Conservation (phyloP, 148 eudicot species). For the Rhododendron kiyosumense region DNA sequence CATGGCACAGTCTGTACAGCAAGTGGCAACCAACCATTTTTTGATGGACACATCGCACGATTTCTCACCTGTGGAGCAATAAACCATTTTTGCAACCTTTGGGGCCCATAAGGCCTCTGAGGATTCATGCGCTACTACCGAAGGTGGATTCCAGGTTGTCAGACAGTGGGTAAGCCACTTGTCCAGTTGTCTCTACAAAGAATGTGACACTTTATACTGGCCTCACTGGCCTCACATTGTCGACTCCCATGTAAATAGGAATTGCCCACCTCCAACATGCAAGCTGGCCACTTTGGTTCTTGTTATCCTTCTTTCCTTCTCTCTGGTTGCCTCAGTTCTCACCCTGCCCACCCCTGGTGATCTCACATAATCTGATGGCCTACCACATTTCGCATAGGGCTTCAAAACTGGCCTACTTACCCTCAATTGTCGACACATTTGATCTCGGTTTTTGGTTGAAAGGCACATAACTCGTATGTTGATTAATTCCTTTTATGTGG, state of each 20-base stretch:
- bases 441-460: neutral
- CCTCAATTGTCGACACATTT: neutral
- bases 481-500: neutral
- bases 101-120: neutral
- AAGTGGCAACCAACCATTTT: neutral
- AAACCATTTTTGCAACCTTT: neutral
- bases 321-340: neutral
- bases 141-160: neutral
- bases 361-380: neutral
- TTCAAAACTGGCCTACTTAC: neutral
- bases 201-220: neutral
- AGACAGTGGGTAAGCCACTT: neutral
- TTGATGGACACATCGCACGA: neutral
- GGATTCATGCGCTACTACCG: neutral
- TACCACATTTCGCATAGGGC: neutral
- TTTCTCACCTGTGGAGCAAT: neutral
- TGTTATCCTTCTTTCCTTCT: neutral
- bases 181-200: neutral
- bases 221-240: neutral
- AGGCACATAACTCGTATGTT: neutral
- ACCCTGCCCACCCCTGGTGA: neutral
- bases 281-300: neutral
- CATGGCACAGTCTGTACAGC: neutral
- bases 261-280: neutral
- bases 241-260: neutral